Evolutionary conservation across 495 filamentous ascomycete species (phyloP), one percentile per base, ranked within the genome.

Genomic region (Talaromyces ruber): DNA sequence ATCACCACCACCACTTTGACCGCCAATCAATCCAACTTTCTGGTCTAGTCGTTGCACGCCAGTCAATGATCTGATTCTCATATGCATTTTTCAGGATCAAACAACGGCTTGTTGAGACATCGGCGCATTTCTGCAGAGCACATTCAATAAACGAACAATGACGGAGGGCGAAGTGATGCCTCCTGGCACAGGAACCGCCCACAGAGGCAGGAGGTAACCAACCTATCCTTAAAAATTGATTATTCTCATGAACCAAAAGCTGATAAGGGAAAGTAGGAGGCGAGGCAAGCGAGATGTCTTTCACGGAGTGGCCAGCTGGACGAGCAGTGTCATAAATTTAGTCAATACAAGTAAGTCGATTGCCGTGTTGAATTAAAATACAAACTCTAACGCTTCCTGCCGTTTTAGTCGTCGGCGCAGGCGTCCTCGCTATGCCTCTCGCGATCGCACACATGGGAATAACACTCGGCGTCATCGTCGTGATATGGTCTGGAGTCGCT

Each of bases 381-480:
- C 14, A 21, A 60, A n/a, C 18, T 21, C 16, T 47, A 47, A 47
- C 43, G 21, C 12, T 26, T 53, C 54, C 18, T 57, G 14, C 0
- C 14, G n/a, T 62, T 52, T 4, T 69, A 96, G 91, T 97, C 66
- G 82, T 98, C 68, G 94, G 94, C 45, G 94, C 94, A 52, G 94
- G 94, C 43, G 89, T 95, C 2, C 84, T 98, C 18, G 92, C 93
- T 21, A 97, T 97, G 93, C 93, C 93, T 12, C 84, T 88, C 4
- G 95, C 93, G 9, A 85, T 98, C 73, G 92, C 90, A 9, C 89
- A 96, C 64, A 96, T 97, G 79, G 95, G 86, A 63, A 91, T 98
- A 64, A 68, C 87, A 21, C 81, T 97, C 25, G 94, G 94, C 21
- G 78, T 87, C 29, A 71, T 92, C 59, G 86, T 98, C 4, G 92